Conservation (phyloP, 2,329 filamentous ascomycete genomes). For the Orbilia ellipsospora region DNA sequence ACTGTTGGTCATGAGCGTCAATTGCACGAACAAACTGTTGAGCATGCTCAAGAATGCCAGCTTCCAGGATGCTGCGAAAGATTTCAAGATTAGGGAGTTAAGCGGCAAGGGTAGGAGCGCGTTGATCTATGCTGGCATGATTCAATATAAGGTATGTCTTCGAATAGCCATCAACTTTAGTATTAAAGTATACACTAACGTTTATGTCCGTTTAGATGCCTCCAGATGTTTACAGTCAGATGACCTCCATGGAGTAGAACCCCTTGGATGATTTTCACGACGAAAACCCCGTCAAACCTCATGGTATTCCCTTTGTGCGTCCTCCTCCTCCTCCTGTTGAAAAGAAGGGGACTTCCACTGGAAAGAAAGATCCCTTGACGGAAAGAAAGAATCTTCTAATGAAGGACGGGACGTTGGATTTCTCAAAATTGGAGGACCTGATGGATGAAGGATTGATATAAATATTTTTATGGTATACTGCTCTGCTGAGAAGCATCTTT, state of each 20-base stretch:
- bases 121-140: conserved; percentile 60
- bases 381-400: too few relatives aligned
- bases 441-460: too few relatives aligned
- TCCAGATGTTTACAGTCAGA: conserved; percentile 54
- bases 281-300: too few relatives aligned
- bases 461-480: too few relatives aligned
- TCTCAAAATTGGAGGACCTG: too few relatives aligned
- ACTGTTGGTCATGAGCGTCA: conserved; percentile 91
- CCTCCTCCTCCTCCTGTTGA: background rate
- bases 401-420: too few relatives aligned
- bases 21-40: conserved; percentile 82
- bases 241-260: conserved; percentile 54
- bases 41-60: conserved; percentile 75
- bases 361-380: too few relatives aligned
- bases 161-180: background rate
- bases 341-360: background rate
- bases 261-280: background rate
- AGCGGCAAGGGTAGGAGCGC: conserved; percentile 57
- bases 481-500: background rate
- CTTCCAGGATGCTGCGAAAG: conserved; percentile 67
- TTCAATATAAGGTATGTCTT: conserved; percentile 58
- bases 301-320: too few relatives aligned
- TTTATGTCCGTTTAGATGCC: conserved; percentile 37
- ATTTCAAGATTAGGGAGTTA: conserved; percentile 57
- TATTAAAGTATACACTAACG: conserved; percentile 15